Base-by-base conservation (phyloP, 169 alveolate species). In the Plasmodium gonderi region DNA sequence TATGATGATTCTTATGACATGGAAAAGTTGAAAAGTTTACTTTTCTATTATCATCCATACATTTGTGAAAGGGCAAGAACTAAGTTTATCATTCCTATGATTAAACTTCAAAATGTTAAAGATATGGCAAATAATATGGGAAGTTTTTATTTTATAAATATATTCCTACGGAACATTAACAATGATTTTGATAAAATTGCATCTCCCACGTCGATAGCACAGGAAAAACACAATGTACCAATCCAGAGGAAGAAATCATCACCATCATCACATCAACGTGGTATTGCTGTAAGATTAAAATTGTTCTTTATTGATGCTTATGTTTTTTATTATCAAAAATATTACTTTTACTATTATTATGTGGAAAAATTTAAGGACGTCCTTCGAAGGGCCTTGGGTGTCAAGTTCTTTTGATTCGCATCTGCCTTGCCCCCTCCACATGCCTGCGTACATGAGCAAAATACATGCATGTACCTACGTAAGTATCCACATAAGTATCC, bases 271-370 rank as follows among this genome's bases (percentile, higher is more conserved):
- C 54, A 2, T n/a, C 2, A 31, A 3, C 20, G 40, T 36, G 54
- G 75, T 1, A 23, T 78, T 1, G 49, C 23, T 5, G 89, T 26
- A 38, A 47, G 40, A 78, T 2, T 78, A 14, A 26, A 78, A 2
- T 78, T 78, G 42, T 36, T 26, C 74, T 12, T 78, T 33, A 14
- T 78, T 31, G 89, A 78, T 64, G 54, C 65, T 7, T 78, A 36
- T 12, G n/a, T 51, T 9, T 78, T 78, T 40, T 78, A 78, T 20
- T 33, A 64, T 14, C 65, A 78, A 26, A 78, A 78, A 38, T 78
- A 78, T 49, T 78, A 78, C 36, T 78, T 78, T 20, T 78, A 78
- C 31, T 78, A 78, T 38, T 78, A 78, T 3, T 78, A 78, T 38
- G 75, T 78, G 31, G 54, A 36, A n/a, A 49, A 64, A 20, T 51